Base-by-base conservation (phyloP, 2,329 filamentous ascomycete species). In the Diaporthe caulivora region DNA sequence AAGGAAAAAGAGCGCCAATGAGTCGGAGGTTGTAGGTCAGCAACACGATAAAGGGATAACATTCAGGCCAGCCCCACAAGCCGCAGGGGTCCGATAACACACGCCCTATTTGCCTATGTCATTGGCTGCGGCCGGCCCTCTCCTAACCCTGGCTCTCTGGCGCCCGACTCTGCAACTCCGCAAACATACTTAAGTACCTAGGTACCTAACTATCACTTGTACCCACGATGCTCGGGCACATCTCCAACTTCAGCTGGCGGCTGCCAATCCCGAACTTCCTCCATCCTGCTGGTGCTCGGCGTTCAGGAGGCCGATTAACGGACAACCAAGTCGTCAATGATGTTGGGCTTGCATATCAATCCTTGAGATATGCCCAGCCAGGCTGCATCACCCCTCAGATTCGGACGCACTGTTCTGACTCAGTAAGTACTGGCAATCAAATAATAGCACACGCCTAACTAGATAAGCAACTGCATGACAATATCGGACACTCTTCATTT, bases 41-140 rank as follows among this genome's bases (percentile, higher is more conserved):
- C 62, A 65, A 34, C 60, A 65, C 5, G 9, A n/a, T n/a, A n/a
- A 51, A 49, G 60, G 42, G 62, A 65, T 18, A n/a, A 3, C 18
- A 9, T 37, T 24, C 15, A 34, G 29, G 62, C 29, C 24, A 21
- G 62, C 62, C 17, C 62, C 62, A 67, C 62, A 67, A 17, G 15
- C 51, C 3, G 15, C 62, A 67, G 62, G 47, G 62, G 62, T 53
- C 62, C n/a, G 62, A 67, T 67, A 67, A 67, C 62, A 53, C 44
- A 53, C 40, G 62, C 47, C 26, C 29, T 26, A 53, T 51, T 9
- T 5, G 34, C 5, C 5, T 67, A 29, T 51, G 62, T 67, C 62
- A 67, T 53, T 67, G 62, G 44, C 62, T 37, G 47, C n/a, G 31
- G 2, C 42, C 13, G 15, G 49, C 24, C 37, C 2, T 10, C n/a